phyloP scores from a whole-genome alignment of 164 flowering plant genomes.

The Umbilicus rupestris region DNA sequence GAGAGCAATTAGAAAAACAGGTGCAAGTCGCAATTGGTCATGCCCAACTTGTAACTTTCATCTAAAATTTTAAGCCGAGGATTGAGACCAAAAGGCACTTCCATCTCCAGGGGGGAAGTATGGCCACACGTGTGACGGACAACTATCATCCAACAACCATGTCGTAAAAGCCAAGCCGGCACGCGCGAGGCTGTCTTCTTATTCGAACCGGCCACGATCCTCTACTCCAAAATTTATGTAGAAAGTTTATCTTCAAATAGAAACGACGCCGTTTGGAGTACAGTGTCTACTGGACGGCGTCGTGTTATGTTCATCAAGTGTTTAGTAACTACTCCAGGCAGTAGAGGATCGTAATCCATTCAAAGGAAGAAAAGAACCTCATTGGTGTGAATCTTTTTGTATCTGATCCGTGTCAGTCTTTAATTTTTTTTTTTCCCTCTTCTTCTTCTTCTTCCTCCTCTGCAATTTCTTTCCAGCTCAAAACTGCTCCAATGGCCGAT shows the following conservation, averaged over 20 bases:
- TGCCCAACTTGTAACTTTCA: not conserved
- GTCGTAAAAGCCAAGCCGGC: not conserved
- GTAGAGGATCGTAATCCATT: too few species aligned
- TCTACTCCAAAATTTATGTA: not conserved
- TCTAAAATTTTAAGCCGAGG: slow-evolving; percentile 8
- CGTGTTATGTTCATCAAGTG: not conserved
- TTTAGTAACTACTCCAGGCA: too few species aligned
- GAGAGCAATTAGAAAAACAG: not conserved
- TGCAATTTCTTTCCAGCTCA: not conserved
- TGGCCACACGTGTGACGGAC: not conserved
- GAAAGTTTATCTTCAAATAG: not conserved
- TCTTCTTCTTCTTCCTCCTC: not conserved
- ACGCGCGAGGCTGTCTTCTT: not conserved
- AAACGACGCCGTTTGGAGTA: not conserved
- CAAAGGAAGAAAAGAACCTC: not conserved
- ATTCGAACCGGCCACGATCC: not conserved
- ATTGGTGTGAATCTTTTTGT: slow-evolving; percentile 1
- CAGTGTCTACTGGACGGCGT: not conserved
- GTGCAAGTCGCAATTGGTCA: not conserved
- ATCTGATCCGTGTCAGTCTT: not conserved
- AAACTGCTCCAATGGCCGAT: slow-evolving; percentile 1
- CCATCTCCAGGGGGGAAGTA: not conserved
- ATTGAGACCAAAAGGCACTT: slow-evolving; percentile 9
- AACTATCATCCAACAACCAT: not conserved
- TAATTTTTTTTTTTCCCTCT: not conserved